Conservation (phyloP, 345 rosid genomes). For the Gossypium thurberi region DNA sequence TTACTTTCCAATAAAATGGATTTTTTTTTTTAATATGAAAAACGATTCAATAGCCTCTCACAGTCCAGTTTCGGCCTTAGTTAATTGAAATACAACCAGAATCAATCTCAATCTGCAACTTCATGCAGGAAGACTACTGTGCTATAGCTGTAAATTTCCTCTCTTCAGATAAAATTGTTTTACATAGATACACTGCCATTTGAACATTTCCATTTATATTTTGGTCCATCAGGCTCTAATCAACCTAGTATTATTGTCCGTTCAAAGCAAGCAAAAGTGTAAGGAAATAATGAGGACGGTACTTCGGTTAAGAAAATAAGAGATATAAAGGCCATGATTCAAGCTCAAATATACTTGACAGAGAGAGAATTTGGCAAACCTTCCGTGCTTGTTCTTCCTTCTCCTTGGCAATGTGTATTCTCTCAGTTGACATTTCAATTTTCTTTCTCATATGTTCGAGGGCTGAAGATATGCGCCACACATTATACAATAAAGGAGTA, state of each 20-base stretch:
- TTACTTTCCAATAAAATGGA: neutral
- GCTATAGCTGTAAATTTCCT: neutral
- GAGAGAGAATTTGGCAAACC: conserved; percentile 35
- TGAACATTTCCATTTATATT: neutral
- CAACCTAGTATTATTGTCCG: neutral
- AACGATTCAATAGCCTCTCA: neutral
- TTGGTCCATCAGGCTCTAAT: neutral
- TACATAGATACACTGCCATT: neutral
- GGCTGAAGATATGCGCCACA: conserved; percentile 36
- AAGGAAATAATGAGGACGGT: neutral
- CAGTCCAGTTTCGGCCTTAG: neutral
- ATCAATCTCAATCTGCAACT: neutral
- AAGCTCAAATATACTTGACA: neutral
- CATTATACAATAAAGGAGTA: conserved; percentile 18
- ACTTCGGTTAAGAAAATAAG: neutral
- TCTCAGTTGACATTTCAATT: conserved; percentile 69
- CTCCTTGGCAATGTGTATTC: conserved; percentile 56
- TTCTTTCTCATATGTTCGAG: conserved; percentile 87
- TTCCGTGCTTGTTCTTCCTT: conserved; percentile 76
- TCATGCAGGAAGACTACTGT: neutral
- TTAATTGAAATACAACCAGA: conserved; percentile 2
- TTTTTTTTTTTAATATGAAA: neutral
- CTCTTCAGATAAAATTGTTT: neutral
- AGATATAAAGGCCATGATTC: neutral
- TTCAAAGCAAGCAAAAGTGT: neutral